A percentile compares a stretch with the other conserved stretches of the same genome.
Evolutionary conservation across 306 rosid genomes (phyloP).

Genomic region (Quercus cerris): DNA sequence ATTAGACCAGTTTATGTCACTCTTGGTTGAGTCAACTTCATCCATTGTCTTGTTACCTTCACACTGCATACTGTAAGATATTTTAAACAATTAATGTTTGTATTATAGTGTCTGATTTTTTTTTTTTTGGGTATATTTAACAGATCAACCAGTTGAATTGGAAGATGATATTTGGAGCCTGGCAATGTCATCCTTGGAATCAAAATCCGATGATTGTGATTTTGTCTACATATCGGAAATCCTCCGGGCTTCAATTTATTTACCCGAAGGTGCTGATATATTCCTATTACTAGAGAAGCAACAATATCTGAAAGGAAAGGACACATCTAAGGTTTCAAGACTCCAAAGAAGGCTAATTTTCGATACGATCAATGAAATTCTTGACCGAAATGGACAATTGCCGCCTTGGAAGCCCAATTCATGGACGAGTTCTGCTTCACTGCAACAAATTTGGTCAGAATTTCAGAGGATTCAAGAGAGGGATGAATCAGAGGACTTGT

Average conservation of each 20-base stretch:
- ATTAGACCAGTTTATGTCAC: neutral
- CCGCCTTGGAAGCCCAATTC: conserved; percentile 76
- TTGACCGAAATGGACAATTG: conserved; percentile 41
- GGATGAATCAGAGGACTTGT: conserved; percentile 62
- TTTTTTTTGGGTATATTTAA: neutral
- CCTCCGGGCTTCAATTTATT: conserved; percentile 54
- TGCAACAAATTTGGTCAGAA: conserved; percentile 63
- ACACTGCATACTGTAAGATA: neutral
- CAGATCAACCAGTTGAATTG: conserved; percentile 59
- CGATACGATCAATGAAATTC: conserved; percentile 67
- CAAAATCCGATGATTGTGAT: conserved; percentile 49
- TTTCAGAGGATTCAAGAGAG: conserved; percentile 56
- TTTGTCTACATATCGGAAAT: conserved; percentile 66
- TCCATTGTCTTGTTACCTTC: neutral
- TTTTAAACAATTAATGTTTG: neutral
- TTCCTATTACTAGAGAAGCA: conserved; percentile 71
- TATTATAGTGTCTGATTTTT: neutral
- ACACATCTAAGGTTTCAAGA: conserved; percentile 46
- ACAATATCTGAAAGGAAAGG: conserved; percentile 64
- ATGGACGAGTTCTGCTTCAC: conserved; percentile 8
- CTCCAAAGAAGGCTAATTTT: conserved; percentile 65
- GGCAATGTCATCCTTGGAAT: conserved; percentile 38
- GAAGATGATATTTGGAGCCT: conserved; percentile 73
- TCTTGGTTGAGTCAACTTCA: neutral
- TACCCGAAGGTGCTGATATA: conserved; percentile 54